Percentiles rank a stretch among this genome's conserved stretches.
phyloP scores from a whole-genome alignment of 2,329 filamentous ascomycete species.

The Aspergillus aculeatus region DNA sequence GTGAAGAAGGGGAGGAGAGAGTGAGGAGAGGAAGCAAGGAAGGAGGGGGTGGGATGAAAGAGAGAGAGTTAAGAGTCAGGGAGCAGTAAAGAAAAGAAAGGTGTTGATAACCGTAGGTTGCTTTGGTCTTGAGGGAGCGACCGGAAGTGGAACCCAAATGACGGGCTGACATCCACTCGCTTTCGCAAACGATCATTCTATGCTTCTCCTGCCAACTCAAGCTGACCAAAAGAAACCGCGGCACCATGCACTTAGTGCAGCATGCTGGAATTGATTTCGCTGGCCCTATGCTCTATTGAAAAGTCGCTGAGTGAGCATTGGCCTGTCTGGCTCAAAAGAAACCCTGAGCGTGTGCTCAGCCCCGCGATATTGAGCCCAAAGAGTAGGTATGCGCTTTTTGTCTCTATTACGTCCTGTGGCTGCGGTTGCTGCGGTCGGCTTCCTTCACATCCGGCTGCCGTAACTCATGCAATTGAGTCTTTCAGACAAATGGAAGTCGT shows the following conservation, averaged over 20 bases:
- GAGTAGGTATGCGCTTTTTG: neutral
- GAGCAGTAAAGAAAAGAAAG: conserved; percentile 10
- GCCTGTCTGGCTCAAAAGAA: no score
- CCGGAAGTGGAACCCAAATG: conserved; percentile 28
- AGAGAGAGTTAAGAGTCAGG: neutral
- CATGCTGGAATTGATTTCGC: no score
- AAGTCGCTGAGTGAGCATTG: neutral
- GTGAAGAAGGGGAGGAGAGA: conserved; percentile 1
- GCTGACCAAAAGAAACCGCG: neutral
- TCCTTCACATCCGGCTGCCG: neutral
- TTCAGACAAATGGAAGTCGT: neutral
- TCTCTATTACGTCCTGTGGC: neutral
- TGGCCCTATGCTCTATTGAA: neutral
- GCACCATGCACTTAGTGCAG: neutral
- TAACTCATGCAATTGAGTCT: neutral
- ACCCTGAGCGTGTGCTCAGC: neutral
- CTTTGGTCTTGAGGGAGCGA: conserved; percentile 21
- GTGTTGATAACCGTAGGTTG: conserved; percentile 16
- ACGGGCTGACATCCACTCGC: conserved; percentile 15
- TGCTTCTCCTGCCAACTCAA: neutral
- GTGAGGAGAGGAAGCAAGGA: neutral
- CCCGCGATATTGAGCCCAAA: neutral
- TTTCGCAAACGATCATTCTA: conserved; percentile 8
- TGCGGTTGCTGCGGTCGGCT: neutral
- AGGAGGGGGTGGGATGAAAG: neutral